phyloP scores from a whole-genome alignment of 768 basidiomycete genomes.

The Roridomyces roridus region DNA sequence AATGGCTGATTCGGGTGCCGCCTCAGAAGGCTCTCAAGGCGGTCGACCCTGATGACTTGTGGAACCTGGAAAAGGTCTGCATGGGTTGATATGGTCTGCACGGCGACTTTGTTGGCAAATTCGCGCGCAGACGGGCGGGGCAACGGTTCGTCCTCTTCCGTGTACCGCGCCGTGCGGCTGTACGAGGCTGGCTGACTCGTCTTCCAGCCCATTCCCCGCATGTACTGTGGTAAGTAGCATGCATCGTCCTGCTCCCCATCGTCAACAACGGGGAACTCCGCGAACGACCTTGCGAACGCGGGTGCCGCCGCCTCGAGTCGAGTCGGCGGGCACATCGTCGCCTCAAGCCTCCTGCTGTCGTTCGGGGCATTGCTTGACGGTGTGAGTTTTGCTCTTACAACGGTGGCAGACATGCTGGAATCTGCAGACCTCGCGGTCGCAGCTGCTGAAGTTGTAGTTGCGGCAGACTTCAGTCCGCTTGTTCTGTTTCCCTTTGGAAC shows the following conservation, averaged over 20 bases:
- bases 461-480: not conserved
- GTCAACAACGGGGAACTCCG: not conserved
- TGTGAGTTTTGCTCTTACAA: not conserved
- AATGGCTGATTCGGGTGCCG: conserved; percentile 36
- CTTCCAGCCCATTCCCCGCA: not conserved
- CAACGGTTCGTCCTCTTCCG: not conserved
- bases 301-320: not conserved
- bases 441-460: not conserved
- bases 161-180: not conserved
- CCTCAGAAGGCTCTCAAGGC: conserved; percentile 24
- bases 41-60: conserved; percentile 30
- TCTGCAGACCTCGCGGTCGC: not conserved
- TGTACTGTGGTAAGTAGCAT: not conserved
- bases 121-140: not conserved
- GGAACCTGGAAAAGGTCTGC: conserved; percentile 28
- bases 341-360: not conserved
- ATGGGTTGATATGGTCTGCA: not conserved
- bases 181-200: not conserved
- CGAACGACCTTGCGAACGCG: not conserved
- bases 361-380: not conserved
- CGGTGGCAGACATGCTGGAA: not conserved
- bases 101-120: not conserved
- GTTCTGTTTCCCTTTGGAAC: not conserved
- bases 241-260: not conserved
- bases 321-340: not conserved